A percentile compares a stretch with the other conserved stretches of the same genome.
These are phyloP conservation scores for Picea sitchensis DNA, from an alignment of 75 land plant genomes.

Conservation along the genomic window DNA sequence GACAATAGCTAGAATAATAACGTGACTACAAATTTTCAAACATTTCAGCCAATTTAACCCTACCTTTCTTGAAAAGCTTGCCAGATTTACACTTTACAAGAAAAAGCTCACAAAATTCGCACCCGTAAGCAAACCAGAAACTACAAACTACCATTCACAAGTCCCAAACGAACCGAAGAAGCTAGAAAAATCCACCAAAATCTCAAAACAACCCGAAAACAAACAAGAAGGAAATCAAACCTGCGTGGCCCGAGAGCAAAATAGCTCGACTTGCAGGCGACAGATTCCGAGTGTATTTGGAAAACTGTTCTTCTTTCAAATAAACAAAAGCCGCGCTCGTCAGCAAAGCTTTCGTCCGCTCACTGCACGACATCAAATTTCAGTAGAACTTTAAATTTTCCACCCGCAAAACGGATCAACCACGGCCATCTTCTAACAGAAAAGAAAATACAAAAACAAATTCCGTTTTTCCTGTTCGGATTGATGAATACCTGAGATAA, in stretches of 20 bases:
- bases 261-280: slow-evolving; percentile 86
- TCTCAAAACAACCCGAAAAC: neutral
- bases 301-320: slow-evolving; percentile 60
- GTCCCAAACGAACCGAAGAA: too few species aligned
- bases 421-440: neutral
- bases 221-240: slow-evolving; percentile 16
- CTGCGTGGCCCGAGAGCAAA: slow-evolving; percentile 80
- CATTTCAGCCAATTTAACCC: neutral
- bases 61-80: neutral
- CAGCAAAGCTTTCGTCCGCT: slow-evolving; percentile 64
- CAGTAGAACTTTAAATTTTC: neutral
- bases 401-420: neutral
- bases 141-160: neutral
- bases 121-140: neutral
- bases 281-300: slow-evolving; percentile 70
- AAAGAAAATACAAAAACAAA: neutral
- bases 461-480: neutral
- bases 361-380: slow-evolving; percentile 45
- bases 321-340: slow-evolving; percentile 87
- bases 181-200: too few species aligned
- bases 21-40: too few species aligned
- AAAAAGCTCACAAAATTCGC: neutral
- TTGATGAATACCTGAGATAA: slow-evolving; percentile 60
- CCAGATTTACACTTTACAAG: neutral
- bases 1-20: too few species aligned